phyloP scores from a whole-genome alignment of 257 asterid genomes.

The Linaria vulgaris region DNA sequence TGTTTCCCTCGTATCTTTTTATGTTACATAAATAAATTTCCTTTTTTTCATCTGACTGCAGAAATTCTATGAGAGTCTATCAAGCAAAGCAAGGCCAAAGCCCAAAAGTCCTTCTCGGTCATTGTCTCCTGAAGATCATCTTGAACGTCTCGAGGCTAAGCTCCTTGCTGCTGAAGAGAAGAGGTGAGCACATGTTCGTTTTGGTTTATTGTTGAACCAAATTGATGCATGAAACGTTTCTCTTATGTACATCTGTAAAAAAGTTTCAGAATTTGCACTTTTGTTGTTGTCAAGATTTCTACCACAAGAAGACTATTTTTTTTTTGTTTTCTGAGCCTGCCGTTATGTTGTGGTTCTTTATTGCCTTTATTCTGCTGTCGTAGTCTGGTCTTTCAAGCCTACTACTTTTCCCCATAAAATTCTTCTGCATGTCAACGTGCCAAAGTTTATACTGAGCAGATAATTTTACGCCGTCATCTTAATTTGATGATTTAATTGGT shows the following conservation, averaged over 20 bases:
- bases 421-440: not conserved
- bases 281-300: not conserved
- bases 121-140: constrained; percentile 69
- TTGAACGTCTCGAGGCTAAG: constrained; percentile 95
- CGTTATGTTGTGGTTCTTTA: not conserved
- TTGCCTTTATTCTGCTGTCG: not conserved
- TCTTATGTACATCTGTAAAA: not conserved
- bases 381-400: not conserved
- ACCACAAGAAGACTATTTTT: not conserved
- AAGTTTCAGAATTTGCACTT: not conserved
- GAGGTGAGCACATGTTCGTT: constrained; percentile 41
- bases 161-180: constrained; percentile 95
- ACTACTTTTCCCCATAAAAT: not conserved
- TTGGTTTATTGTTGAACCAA: not conserved
- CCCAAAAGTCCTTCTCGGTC: constrained; percentile 79
- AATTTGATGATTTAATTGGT: constrained; percentile 17
- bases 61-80: constrained; percentile 80
- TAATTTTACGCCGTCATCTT: not conserved
- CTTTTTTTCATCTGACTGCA: constrained; percentile 34
- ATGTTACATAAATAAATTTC: not conserved
- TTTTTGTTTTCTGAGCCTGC: not conserved
- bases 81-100: constrained; percentile 90
- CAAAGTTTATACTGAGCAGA: not conserved
- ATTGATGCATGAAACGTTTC: not conserved
- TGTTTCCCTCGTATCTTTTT: not conserved